A percentile compares a stretch with the other conserved stretches of the same genome.
Conservation (phyloP, 2,329 filamentous ascomycete genomes). For the Xylaria multiplex region DNA sequence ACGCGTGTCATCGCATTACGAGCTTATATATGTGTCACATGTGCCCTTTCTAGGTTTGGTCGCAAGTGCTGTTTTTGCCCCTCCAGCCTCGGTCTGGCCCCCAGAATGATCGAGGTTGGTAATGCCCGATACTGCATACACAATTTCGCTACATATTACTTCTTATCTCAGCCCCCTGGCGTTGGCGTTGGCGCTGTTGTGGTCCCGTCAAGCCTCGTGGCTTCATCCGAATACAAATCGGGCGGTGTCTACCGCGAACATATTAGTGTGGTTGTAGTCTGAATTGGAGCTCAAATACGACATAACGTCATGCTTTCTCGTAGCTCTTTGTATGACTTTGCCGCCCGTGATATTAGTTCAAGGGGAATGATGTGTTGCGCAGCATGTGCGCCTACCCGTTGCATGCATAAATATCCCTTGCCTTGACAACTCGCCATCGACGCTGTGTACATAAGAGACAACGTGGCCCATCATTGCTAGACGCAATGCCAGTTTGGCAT, state of each 20-base stretch:
- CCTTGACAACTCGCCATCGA: constrained; percentile 31
- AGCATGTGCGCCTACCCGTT: constrained; percentile 25
- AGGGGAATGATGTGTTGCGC: constrained; percentile 31
- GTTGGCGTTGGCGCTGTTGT: constrained; percentile 6
- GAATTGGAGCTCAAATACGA: constrained; percentile 30
- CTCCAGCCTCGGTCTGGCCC: constrained; percentile 18
- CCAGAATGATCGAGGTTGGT: constrained; percentile 9
- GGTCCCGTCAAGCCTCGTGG: constrained; percentile 13
- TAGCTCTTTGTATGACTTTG: constrained; percentile 26
- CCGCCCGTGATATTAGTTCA: constrained; percentile 26
- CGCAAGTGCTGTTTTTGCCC: constrained; percentile 6
- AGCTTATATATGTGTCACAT: constrained; percentile 21
- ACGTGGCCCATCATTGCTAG: constrained; percentile 27
- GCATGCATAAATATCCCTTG: constrained; percentile 26
- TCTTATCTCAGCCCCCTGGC: constrained; percentile 15
- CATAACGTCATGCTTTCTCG: constrained; percentile 23
- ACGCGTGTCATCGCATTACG: constrained; percentile 28
- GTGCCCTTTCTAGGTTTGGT: not conserved
- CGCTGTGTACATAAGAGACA: constrained; percentile 19
- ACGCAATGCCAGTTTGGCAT: constrained; percentile 28
- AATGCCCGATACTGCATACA: constrained; percentile 19
- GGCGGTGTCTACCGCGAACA: constrained; percentile 27
- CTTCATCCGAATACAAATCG: constrained; percentile 32
- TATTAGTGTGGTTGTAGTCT: constrained; percentile 25
- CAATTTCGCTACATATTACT: not conserved